Percentiles rank a stretch among this genome's conserved stretches.
phyloP scores from a whole-genome alignment of 2,329 filamentous ascomycete species.

The Aspergillus pseudonomiae region DNA sequence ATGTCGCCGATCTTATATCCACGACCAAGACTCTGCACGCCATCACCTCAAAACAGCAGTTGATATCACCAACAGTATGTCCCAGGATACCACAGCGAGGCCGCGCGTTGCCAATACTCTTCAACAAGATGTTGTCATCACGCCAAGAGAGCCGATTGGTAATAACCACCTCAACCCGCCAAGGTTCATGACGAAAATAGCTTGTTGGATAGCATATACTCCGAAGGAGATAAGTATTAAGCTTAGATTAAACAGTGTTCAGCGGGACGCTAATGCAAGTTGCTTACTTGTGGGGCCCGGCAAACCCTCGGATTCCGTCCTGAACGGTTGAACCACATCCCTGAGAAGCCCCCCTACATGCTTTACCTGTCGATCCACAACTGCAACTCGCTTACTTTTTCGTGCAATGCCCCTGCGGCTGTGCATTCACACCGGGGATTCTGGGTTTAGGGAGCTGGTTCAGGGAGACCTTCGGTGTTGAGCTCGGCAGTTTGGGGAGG shows the following conservation, averaged over 20 bases:
- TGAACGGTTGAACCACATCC: too few relatives aligned
- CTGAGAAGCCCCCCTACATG: too few relatives aligned
- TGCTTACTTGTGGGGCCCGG: background rate
- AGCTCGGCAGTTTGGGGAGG: too few relatives aligned
- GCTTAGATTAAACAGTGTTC: background rate
- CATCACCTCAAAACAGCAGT: background rate
- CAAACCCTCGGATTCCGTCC: background rate
- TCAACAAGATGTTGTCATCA: background rate
- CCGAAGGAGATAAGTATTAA: background rate
- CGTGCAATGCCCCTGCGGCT: background rate
- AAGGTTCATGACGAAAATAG: background rate
- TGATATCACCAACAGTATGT: background rate
- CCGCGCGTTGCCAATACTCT: background rate
- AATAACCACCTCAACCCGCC: background rate
- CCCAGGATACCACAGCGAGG: background rate
- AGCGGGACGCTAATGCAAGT: background rate
- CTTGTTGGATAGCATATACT: background rate
- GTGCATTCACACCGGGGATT: background rate
- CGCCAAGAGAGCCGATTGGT: background rate
- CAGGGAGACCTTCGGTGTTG: background rate
- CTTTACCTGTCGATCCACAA: background rate
- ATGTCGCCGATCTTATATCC: background rate
- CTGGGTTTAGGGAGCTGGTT: background rate
- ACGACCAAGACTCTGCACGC: background rate
- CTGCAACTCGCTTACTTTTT: background rate